phyloP scores from a whole-genome alignment of 495 filamentous ascomycete genomes.

The Annulohypoxylon maeteangense region DNA sequence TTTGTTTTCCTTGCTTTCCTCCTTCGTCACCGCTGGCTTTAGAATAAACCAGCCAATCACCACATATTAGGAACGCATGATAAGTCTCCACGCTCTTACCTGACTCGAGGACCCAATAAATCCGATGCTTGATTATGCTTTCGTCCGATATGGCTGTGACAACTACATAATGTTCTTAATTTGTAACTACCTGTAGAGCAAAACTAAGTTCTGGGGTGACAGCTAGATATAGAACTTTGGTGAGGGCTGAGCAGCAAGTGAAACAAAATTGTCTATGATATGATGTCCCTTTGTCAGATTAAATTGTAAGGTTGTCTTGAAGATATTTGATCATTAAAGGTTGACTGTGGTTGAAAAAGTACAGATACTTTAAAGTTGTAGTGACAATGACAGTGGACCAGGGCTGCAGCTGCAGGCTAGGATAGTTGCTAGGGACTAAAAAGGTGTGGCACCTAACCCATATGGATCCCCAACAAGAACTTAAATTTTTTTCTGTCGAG shows the following conservation, averaged over 20 bases:
- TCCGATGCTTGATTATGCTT: not conserved
- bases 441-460: conserved; percentile 43
- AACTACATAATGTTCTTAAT: not conserved
- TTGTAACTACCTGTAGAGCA: not conserved
- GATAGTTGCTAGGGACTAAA: conserved; percentile 34
- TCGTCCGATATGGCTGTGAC: not conserved
- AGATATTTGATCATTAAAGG: not conserved
- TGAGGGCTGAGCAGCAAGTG: not conserved
- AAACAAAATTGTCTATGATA: not conserved
- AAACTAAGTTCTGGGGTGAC: not conserved
- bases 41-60: not conserved
- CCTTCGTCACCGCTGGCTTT: conserved; percentile 1
- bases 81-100: not conserved
- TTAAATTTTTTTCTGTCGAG: conserved; percentile 48
- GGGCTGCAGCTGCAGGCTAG: conserved; percentile 25
- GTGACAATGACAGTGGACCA: conserved; percentile 14
- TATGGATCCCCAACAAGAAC: conserved; percentile 50
- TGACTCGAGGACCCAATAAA: not conserved
- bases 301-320: not conserved
- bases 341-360: conserved; percentile 16
- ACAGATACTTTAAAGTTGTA: conserved; percentile 24
- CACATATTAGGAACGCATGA: not conserved
- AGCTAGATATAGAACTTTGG: not conserved
- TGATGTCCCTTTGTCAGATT: not conserved
- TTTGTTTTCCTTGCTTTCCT: not conserved